A percentile compares a stretch with the other conserved stretches of the same genome.
phyloP scores from a whole-genome alignment of 2,329 filamentous ascomycete genomes.

The Cryphonectria nitschkei region DNA sequence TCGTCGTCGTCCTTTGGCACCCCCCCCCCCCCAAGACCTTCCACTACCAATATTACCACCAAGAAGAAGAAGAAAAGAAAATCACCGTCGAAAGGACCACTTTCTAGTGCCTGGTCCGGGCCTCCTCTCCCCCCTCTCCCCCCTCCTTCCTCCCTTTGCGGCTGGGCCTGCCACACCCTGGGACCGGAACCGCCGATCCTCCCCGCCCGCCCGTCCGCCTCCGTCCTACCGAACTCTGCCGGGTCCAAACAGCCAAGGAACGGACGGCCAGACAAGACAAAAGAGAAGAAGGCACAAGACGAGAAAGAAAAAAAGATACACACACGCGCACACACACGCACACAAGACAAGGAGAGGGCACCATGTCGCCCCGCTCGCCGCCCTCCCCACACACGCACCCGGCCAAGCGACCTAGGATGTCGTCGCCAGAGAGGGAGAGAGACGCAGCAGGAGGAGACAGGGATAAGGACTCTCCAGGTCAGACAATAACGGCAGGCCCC shows the following conservation, averaged over 20 bases:
- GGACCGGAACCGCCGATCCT: neutral
- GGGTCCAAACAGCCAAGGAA: neutral
- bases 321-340: neutral
- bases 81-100: neutral
- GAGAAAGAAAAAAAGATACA: neutral
- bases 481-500: conserved; percentile 42
- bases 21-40: neutral
- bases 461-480: conserved; percentile 47
- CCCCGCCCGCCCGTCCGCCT: neutral
- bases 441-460: neutral
- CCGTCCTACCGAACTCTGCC: neutral
- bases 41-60: neutral
- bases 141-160: neutral
- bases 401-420: conserved; percentile 60
- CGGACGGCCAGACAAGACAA: neutral
- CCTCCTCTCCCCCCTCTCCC: neutral
- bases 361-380: conserved; percentile 53
- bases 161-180: neutral
- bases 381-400: conserved; percentile 56
- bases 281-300: neutral
- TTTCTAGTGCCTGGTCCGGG: neutral
- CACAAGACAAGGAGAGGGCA: conserved; percentile 11
- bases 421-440: conserved; percentile 43
- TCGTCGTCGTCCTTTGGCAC: neutral
- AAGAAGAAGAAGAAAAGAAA: neutral